phyloP scores from a whole-genome alignment of 2,329 filamentous ascomycete genomes.

The Colletotrichum tamarilloi region DNA sequence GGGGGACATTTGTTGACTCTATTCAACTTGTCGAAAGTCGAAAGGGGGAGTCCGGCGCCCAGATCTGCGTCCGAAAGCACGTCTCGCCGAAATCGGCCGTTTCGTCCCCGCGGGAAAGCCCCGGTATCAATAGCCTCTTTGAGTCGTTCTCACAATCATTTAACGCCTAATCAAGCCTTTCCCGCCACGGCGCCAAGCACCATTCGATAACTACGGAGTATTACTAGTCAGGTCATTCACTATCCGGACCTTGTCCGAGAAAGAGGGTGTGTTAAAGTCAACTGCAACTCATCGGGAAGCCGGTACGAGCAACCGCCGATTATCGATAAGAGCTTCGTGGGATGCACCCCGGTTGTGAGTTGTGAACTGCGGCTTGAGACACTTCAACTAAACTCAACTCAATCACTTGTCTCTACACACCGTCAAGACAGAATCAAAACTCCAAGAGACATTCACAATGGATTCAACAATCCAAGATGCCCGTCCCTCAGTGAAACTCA shows the following conservation, averaged over 20 bases:
- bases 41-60: slow-evolving; percentile 1
- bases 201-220: no score
- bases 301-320: slow-evolving; percentile 2
- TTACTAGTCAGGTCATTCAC: neutral
- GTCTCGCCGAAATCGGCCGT: slow-evolving; percentile 27
- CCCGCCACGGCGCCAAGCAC: neutral
- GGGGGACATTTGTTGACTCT: neutral
- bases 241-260: neutral
- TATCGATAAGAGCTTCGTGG: neutral
- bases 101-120: slow-evolving; percentile 26
- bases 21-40: neutral
- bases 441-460: neutral
- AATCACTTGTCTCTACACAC: neutral
- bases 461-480: slow-evolving; percentile 19
- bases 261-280: neutral
- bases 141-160: neutral
- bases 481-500: slow-evolving; percentile 39
- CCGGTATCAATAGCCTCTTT: neutral
- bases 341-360: neutral
- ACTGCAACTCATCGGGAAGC: neutral
- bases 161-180: slow-evolving; percentile 19
- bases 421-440: neutral
- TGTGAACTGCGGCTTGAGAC: neutral
- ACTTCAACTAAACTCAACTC: neutral
- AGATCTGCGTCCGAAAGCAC: slow-evolving; percentile 19